These are phyloP conservation scores for Candida namnaoensis DNA, from an alignment of 805 yeast species.

Conservation along the genomic window DNA sequence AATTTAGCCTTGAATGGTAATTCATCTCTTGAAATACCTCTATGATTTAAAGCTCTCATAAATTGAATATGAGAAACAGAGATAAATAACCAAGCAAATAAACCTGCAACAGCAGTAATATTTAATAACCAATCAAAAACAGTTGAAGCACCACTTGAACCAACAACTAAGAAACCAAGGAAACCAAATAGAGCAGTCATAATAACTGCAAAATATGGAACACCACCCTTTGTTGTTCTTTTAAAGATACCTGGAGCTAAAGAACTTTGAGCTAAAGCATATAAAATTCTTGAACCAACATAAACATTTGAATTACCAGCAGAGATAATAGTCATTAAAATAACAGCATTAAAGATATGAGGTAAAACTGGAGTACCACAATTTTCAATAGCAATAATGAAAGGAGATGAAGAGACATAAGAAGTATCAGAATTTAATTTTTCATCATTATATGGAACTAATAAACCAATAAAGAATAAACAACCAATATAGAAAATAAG, in stretches of 20 bases:
- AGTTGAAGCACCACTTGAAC: slow-evolving; percentile 38
- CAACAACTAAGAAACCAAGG: slow-evolving; percentile 47
- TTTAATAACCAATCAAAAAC: slow-evolving; percentile 70
- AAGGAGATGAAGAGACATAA: slow-evolving; percentile 56
- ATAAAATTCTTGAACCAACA: slow-evolving; percentile 61
- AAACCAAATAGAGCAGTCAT: slow-evolving; percentile 55
- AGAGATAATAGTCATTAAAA: slow-evolving; percentile 58
- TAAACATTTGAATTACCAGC: slow-evolving; percentile 75
- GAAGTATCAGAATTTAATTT: slow-evolving; percentile 27
- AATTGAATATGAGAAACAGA: slow-evolving; percentile 59
- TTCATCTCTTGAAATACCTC: slow-evolving; percentile 58
- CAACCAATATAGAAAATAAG: slow-evolving; percentile 57
- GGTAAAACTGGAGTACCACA: slow-evolving; percentile 62
- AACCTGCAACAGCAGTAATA: slow-evolving; percentile 71
- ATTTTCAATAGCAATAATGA: slow-evolving; percentile 61
- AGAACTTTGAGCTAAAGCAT: slow-evolving; percentile 51
- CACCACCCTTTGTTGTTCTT: slow-evolving; percentile 45
- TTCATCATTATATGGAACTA: slow-evolving; percentile 63
- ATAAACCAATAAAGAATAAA: slow-evolving; percentile 58
- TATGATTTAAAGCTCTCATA: slow-evolving; percentile 51
- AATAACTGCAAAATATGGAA: slow-evolving; percentile 50
- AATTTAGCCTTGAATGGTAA: slow-evolving; percentile 69
- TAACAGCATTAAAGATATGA: slow-evolving; percentile 64
- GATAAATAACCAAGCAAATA: slow-evolving; percentile 66
- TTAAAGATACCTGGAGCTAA: slow-evolving; percentile 48